Percentiles rank a stretch among this genome's conserved stretches.
Evolutionary conservation across 441 rosid species (phyloP).

Genomic region (Populus tomentosa): DNA sequence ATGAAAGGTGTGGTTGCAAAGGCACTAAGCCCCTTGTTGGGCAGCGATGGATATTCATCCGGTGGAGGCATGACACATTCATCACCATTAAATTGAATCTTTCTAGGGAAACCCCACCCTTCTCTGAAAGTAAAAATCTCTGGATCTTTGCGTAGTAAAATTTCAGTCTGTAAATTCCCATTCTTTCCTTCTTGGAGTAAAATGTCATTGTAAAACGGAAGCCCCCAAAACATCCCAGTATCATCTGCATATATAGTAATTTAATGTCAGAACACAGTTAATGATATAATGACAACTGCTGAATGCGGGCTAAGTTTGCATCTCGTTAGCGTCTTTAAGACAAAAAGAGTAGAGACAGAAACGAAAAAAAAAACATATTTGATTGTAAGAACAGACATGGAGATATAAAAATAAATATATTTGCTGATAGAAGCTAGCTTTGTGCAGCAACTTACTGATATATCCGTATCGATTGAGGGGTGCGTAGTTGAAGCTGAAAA

Average conservation of each 20-base stretch:
- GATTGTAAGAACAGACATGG: neutral
- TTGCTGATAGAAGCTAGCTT: neutral
- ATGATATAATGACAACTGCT: neutral
- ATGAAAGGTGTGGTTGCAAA: neutral
- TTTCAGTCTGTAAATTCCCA: constrained; percentile 74
- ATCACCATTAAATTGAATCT: constrained; percentile 74
- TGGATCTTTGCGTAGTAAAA: constrained; percentile 56
- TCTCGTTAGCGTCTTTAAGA: no score
- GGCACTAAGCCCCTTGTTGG: constrained; percentile 28
- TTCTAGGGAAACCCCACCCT: constrained; percentile 91
- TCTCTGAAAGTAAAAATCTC: constrained; percentile 54
- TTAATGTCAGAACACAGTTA: neutral
- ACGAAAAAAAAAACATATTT: no score
- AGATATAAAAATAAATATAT: no score
- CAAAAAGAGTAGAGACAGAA: no score
- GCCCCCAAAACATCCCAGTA: constrained; percentile 85
- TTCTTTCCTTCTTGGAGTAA: constrained; percentile 52
- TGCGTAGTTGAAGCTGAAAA: constrained; percentile 73
- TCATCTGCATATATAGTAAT: constrained; percentile 42
- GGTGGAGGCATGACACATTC: constrained; percentile 93
- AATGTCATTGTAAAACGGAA: constrained; percentile 61
- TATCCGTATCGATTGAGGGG: constrained; percentile 43
- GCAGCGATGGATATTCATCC: constrained; percentile 66
- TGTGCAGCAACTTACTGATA: constrained; percentile 43
- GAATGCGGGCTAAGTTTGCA: no score